A percentile compares a stretch with the other conserved stretches of the same genome.
Conservation (phyloP, 768 basidiomycete genomes). For the Trametes coccinea region DNA sequence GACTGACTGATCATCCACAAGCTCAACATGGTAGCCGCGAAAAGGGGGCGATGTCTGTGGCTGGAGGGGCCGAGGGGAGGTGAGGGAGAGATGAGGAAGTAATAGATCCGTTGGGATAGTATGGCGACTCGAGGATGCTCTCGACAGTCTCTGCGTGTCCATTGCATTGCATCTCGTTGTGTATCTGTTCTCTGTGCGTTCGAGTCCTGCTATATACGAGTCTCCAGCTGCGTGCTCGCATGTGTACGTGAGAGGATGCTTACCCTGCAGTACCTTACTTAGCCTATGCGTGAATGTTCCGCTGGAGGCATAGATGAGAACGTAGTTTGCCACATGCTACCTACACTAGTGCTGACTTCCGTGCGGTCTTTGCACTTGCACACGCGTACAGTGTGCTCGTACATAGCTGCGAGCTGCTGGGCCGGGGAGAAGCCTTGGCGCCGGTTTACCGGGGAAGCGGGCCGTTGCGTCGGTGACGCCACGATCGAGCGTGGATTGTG, state of each 20-base stretch:
- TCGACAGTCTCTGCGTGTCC: neutral
- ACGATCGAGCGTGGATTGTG: slow-evolving; percentile 1
- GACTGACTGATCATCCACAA: slow-evolving; percentile 4
- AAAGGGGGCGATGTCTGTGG: no score
- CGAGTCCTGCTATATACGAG: neutral
- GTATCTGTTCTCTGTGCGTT: neutral
- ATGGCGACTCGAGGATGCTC: neutral
- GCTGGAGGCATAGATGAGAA: no score
- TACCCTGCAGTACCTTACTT: no score
- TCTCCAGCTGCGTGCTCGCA: neutral
- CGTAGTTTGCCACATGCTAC: no score
- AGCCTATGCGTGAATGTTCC: no score
- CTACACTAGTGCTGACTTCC: no score
- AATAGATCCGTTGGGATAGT: neutral
- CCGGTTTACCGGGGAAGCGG: neutral
- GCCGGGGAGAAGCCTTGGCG: neutral
- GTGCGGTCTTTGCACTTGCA: no score
- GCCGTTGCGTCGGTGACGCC: slow-evolving; percentile 4
- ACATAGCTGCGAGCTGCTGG: no score
- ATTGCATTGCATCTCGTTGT: neutral
- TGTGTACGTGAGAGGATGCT: neutral
- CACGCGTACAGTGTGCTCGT: no score
- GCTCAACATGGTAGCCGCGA: neutral
- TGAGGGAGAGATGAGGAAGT: neutral
- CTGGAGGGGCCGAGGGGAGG: neutral